phyloP scores from a whole-genome alignment of 306 rosid genomes.

The Dryas alaskensis region DNA sequence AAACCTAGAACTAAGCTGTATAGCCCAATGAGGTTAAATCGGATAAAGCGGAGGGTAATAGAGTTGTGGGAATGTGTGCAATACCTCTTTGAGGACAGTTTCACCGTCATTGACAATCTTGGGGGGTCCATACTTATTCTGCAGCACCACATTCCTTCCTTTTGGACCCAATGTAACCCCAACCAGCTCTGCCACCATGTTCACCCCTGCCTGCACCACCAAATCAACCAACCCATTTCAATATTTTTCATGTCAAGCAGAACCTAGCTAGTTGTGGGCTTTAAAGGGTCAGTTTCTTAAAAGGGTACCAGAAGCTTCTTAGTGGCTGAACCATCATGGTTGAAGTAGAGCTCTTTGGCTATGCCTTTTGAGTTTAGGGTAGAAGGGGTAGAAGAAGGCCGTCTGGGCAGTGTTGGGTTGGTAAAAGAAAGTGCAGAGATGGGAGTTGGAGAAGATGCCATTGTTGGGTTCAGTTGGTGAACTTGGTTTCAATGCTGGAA shows the following conservation, averaged over 20 bases:
- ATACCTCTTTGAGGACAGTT: constrained; percentile 86
- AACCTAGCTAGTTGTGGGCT: constrained; percentile 1
- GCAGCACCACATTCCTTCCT: constrained; percentile 90
- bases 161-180: constrained; percentile 94
- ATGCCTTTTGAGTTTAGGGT: constrained; percentile 43
- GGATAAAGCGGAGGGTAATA: background rate
- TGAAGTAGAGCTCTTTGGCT: constrained; percentile 72
- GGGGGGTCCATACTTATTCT: constrained; percentile 87
- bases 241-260: constrained; percentile 3
- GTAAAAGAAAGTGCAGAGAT: constrained; percentile 54
- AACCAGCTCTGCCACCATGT: constrained; percentile 74
- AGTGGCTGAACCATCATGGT: constrained; percentile 65
- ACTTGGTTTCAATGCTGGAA: constrained; percentile 5
- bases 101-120: constrained; percentile 93
- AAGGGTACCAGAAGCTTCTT: constrained; percentile 65
- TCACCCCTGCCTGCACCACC: constrained; percentile 74
- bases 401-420: constrained; percentile 43
- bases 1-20: background rate
- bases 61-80: background rate
- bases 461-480: constrained; percentile 27
- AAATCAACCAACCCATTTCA: constrained; percentile 15
- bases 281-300: constrained; percentile 7
- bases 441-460: constrained; percentile 64
- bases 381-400: constrained; percentile 31
- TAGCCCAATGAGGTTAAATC: background rate